Evolutionary conservation across 805 yeast species (phyloP).

Genomic region (Yueomyces sinensis): DNA sequence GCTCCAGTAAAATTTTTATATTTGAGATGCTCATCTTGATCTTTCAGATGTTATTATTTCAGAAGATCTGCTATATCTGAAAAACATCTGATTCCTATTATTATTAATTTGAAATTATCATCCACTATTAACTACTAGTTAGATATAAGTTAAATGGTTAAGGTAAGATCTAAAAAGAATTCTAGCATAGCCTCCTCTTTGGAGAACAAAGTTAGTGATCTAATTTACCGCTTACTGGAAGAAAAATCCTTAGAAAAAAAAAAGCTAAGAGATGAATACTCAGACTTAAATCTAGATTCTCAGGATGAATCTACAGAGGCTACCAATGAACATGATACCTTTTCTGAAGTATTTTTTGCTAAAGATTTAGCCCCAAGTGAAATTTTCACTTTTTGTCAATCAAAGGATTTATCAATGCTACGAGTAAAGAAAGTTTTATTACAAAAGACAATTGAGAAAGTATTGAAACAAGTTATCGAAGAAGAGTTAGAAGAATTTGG

Average conservation of each 20-base stretch:
- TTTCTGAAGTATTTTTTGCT: constrained; percentile 39
- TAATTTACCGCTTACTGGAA: constrained; percentile 44
- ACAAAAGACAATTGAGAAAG: constrained; percentile 50
- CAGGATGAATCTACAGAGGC: constrained; percentile 7
- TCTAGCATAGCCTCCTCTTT: constrained; percentile 22
- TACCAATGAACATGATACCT: constrained; percentile 21
- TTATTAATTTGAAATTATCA: no score
- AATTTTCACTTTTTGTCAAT: constrained; percentile 44
- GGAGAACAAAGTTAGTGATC: constrained; percentile 44
- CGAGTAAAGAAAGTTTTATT: constrained; percentile 55
- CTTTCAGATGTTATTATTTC: no score
- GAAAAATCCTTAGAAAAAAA: constrained; percentile 38
- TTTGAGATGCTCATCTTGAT: no score
- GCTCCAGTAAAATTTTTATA: no score
- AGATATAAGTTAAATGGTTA: constrained; percentile 20
- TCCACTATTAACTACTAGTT: background rate
- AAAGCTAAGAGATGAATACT: constrained; percentile 14
- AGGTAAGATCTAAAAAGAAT: constrained; percentile 15
- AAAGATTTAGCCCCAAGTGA: constrained; percentile 40
- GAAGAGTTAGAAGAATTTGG: constrained; percentile 50
- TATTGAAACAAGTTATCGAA: constrained; percentile 38
- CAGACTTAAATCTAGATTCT: constrained; percentile 3
- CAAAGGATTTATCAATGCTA: constrained; percentile 51
- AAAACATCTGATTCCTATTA: no score
- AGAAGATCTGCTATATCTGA: no score